phyloP scores from a whole-genome alignment of 495 filamentous ascomycete species.

The Apodospora peruviana region DNA sequence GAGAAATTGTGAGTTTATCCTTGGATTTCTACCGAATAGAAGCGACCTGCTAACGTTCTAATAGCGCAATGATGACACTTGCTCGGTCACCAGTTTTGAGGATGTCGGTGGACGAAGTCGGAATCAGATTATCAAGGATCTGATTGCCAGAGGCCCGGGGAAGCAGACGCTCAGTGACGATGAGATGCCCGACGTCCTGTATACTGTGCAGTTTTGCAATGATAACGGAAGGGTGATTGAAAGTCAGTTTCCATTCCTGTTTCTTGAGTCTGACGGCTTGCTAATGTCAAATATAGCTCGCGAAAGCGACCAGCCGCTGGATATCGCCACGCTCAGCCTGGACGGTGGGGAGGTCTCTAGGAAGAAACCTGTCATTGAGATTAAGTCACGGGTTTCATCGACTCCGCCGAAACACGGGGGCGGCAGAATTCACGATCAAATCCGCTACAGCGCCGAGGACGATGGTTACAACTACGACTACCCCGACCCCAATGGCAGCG shows the following conservation, averaged over 20 bases:
- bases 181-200: slow-evolving; percentile 28
- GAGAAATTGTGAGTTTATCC: background rate
- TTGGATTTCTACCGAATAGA: background rate
- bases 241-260: slow-evolving; percentile 7
- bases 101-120: background rate
- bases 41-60: no score
- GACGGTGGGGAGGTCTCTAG: slow-evolving; percentile 5
- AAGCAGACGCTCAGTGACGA: slow-evolving; percentile 10
- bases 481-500: background rate
- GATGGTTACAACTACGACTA: background rate
- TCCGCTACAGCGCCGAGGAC: background rate
- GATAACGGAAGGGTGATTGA: slow-evolving; percentile 18
- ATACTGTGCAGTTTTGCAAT: slow-evolving; percentile 21
- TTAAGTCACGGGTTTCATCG: slow-evolving; percentile 22
- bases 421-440: background rate
- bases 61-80: background rate
- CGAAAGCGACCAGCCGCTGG: slow-evolving; percentile 24
- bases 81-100: slow-evolving; percentile 6
- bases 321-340: slow-evolving; percentile 5
- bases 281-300: slow-evolving; percentile 16
- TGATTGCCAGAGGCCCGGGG: background rate
- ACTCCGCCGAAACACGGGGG: background rate
- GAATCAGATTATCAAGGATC: background rate
- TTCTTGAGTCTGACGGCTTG: background rate
- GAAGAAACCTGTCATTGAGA: slow-evolving; percentile 31